phyloP scores from a whole-genome alignment of 352 stramenopile genomes.

The Pythium chondricola region DNA sequence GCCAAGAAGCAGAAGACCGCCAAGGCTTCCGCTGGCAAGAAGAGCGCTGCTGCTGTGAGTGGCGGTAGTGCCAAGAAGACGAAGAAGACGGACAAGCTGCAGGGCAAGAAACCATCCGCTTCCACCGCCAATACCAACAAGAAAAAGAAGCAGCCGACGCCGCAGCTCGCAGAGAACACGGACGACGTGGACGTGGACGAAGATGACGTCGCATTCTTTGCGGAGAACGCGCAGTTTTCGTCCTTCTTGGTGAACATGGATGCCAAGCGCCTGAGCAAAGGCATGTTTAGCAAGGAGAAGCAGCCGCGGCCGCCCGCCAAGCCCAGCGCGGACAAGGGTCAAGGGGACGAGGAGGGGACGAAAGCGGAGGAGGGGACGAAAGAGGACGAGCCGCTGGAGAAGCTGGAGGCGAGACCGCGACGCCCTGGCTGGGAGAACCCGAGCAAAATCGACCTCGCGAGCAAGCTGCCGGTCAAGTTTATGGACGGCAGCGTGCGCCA shows the following conservation, averaged over 20 bases:
- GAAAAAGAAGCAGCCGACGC: slow-evolving; percentile 37
- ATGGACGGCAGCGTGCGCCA: slow-evolving; percentile 77
- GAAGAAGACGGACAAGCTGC: neutral
- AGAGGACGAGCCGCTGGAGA: slow-evolving; percentile 57
- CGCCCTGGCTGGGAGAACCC: slow-evolving; percentile 47
- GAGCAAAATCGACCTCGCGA: slow-evolving; percentile 50
- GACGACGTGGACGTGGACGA: slow-evolving; percentile 74
- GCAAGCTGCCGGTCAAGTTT: slow-evolving; percentile 82
- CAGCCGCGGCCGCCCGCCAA: slow-evolving; percentile 18
- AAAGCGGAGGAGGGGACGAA: slow-evolving; percentile 8
- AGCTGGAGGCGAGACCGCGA: slow-evolving; percentile 65
- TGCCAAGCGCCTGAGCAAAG: slow-evolving; percentile 41
- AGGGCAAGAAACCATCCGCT: neutral
- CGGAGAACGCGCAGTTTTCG: slow-evolving; percentile 55
- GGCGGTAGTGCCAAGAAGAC: neutral
- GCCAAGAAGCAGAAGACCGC: slow-evolving; percentile 4
- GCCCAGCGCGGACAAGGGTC: neutral
- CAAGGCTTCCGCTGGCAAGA: neutral
- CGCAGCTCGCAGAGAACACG: slow-evolving; percentile 26
- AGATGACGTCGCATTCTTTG: slow-evolving; percentile 76
- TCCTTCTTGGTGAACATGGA: slow-evolving; percentile 82
- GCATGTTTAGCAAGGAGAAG: slow-evolving; percentile 33
- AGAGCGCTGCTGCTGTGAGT: no score
- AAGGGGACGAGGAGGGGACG: slow-evolving; percentile 10
- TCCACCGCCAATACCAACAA: slow-evolving; percentile 14